phyloP scores from a whole-genome alignment of 495 filamentous ascomycete species.

The Echria macrotheca region DNA sequence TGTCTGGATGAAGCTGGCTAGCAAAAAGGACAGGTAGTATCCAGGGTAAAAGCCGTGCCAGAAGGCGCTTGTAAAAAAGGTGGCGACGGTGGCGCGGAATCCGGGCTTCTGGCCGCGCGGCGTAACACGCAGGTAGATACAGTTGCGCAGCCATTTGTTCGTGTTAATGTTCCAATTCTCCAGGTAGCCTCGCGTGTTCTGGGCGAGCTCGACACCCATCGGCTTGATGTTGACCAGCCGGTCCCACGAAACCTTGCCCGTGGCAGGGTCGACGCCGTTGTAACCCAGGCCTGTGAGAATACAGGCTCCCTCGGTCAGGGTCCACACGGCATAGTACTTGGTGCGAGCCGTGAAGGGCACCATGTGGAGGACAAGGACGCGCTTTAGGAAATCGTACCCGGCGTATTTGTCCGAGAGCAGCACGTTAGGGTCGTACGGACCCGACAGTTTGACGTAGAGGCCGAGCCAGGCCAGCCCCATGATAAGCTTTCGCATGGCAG shows the following conservation, averaged over 20 bases:
- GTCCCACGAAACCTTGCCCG: conserved; percentile 81
- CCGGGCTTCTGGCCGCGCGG: conserved; percentile 94
- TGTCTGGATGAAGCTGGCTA: conserved; percentile 86
- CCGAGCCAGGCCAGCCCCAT: conserved; percentile 74
- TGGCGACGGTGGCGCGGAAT: conserved; percentile 89
- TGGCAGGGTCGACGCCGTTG: conserved; percentile 80
- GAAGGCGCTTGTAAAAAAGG: conserved; percentile 87
- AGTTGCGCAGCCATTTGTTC: conserved; percentile 94
- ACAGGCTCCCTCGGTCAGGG: conserved; percentile 86
- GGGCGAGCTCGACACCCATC: conserved; percentile 74
- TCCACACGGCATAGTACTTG: conserved; percentile 97
- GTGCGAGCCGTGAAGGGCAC: conserved; percentile 70
- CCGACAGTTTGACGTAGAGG: conserved; percentile 66
- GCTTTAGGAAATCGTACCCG: conserved; percentile 60
- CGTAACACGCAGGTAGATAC: conserved; percentile 91
- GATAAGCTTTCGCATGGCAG: conserved; percentile 71
- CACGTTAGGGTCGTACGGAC: conserved; percentile 56
- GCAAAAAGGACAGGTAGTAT: conserved; percentile 86
- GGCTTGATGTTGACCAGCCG: conserved; percentile 83
- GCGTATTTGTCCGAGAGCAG: conserved; percentile 54
- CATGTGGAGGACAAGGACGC: conserved; percentile 75
- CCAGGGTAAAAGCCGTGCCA: conserved; percentile 99
- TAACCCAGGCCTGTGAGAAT: conserved; percentile 92
- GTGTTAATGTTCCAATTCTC: conserved; percentile 98
- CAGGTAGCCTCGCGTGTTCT: conserved; percentile 84